These are phyloP conservation scores for Backusella liffmaniae DNA, from an alignment of 192 early-diverging fungal species.

Conservation along the genomic window DNA sequence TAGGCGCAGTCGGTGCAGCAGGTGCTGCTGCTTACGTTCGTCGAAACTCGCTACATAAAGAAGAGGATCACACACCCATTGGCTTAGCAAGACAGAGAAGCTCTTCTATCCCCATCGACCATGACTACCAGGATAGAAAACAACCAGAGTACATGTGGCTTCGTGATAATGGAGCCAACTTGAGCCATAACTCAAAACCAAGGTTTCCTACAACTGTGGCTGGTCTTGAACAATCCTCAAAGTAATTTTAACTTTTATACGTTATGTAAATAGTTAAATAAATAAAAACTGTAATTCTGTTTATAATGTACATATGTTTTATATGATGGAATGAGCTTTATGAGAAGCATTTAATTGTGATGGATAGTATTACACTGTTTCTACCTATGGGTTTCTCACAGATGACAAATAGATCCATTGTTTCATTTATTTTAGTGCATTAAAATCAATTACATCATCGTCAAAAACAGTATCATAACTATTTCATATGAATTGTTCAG, in stretches of 20 bases:
- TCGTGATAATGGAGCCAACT: slow-evolving; percentile 33
- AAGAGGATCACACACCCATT: slow-evolving; percentile 15
- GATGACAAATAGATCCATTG: not conserved
- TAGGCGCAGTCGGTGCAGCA: slow-evolving; percentile 36
- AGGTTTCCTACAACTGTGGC: slow-evolving; percentile 17
- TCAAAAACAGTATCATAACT: not conserved
- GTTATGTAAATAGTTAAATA: not conserved
- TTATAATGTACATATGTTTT: not conserved
- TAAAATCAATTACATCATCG: not conserved
- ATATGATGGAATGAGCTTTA: not conserved
- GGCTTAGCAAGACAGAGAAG: slow-evolving; percentile 27
- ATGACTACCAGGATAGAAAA: slow-evolving; percentile 20
- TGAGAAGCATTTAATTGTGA: not conserved
- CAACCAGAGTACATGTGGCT: slow-evolving; percentile 35
- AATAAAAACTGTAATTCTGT: not conserved
- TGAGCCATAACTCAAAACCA: slow-evolving; percentile 31
- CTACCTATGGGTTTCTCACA: not conserved
- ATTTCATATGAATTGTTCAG: not conserved
- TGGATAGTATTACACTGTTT: not conserved
- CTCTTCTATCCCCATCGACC: slow-evolving; percentile 6
- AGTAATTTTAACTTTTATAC: not conserved
- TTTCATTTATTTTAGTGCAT: not conserved
- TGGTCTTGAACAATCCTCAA: not conserved
- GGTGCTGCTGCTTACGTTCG: slow-evolving; percentile 28
- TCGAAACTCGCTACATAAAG: slow-evolving; percentile 13